phyloP scores from a whole-genome alignment of 2,329 filamentous ascomycete species.

The Xylaria hypoxylon region DNA sequence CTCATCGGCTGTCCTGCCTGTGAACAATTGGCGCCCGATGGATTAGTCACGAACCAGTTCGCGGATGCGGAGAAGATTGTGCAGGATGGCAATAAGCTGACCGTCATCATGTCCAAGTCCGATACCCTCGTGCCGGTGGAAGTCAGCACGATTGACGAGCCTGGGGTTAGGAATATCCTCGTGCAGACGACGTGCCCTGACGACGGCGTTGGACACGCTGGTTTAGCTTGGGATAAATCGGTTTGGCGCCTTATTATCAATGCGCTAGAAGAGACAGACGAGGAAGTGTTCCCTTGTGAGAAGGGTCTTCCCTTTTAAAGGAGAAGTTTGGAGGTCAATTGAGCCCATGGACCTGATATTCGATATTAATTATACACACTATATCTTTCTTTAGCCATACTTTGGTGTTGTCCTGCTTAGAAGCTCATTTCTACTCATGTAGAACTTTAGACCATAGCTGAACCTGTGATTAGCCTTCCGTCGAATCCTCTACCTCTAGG shows the following conservation, averaged over 20 bases:
- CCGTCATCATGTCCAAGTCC: slow-evolving; percentile 44
- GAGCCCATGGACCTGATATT: neutral
- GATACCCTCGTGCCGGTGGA: slow-evolving; percentile 44
- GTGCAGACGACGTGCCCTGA: slow-evolving; percentile 48
- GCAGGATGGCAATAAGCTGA: slow-evolving; percentile 46
- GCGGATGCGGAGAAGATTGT: slow-evolving; percentile 38
- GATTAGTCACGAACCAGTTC: slow-evolving; percentile 41
- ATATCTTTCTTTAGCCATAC: no score
- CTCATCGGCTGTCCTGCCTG: slow-evolving; percentile 45
- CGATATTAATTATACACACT: neutral
- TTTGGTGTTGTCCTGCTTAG: no score
- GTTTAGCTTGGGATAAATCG: slow-evolving; percentile 45
- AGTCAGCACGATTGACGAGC: slow-evolving; percentile 44
- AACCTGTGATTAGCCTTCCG: no score
- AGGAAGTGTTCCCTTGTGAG: slow-evolving; percentile 45
- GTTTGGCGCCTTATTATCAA: slow-evolving; percentile 48
- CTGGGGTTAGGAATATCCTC: slow-evolving; percentile 42
- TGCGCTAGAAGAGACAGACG: slow-evolving; percentile 47
- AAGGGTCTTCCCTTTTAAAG: slow-evolving; percentile 36
- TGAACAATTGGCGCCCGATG: slow-evolving; percentile 46
- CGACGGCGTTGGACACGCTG: slow-evolving; percentile 45
- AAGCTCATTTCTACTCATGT: no score
- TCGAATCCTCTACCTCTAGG: no score
- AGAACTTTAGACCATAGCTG: no score
- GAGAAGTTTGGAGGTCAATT: neutral